Conservation (phyloP, 352 stramenopile genomes). For the Globisporangium cylindrosporum region DNA sequence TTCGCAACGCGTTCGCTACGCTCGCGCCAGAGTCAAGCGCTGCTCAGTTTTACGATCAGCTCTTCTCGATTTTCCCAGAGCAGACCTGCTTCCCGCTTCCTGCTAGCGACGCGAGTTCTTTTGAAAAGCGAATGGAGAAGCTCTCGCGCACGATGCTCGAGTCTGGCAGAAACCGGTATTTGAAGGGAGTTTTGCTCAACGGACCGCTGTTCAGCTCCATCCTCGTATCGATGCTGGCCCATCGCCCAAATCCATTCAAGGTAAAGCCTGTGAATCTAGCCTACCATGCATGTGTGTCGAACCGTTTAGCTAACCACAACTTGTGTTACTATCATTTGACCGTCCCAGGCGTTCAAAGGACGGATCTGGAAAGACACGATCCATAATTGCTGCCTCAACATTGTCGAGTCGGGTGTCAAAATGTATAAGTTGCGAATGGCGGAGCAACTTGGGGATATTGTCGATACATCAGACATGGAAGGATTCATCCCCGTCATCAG, state of each 20-base stretch:
- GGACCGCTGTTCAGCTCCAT: conserved; percentile 67
- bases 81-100: conserved; percentile 58
- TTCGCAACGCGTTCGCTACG: conserved; percentile 42
- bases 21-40: conserved; percentile 25
- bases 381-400: conserved; percentile 78
- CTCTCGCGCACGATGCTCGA: conserved; percentile 51
- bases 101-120: conserved; percentile 33
- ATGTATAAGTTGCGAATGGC: conserved; percentile 78
- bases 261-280: conserved; percentile 17
- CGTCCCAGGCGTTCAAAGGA: conserved; percentile 51
- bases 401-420: conserved; percentile 77
- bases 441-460: conserved; percentile 56
- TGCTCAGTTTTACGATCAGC: conserved; percentile 36
- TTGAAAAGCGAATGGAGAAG: conserved; percentile 66
- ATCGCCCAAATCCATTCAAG: conserved; percentile 63
- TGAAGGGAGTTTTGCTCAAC: conserved; percentile 68
- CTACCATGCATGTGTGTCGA: not conserved
- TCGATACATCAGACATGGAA: conserved; percentile 69
- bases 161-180: conserved; percentile 63
- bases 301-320: not conserved
- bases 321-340: not conserved
- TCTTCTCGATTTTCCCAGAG: conserved; percentile 48
- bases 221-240: conserved; percentile 71
- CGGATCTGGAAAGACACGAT: conserved; percentile 77
- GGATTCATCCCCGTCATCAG: conserved; percentile 45